Conservation (phyloP, 2,329 filamentous ascomycete species). For the Neofusicoccum ribis region DNA sequence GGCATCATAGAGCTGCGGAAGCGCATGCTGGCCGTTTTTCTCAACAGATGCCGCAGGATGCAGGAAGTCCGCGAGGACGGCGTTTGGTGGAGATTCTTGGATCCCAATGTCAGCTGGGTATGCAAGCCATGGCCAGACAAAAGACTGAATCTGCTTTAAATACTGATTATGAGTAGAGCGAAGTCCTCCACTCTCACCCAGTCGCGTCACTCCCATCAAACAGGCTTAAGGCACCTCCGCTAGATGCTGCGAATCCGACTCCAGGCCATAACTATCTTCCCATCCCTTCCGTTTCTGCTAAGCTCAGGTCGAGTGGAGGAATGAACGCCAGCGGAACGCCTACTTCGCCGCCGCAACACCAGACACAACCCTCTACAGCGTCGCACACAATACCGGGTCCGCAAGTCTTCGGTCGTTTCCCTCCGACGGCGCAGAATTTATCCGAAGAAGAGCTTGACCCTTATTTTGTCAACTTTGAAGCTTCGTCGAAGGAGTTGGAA, state of each 20-base stretch:
- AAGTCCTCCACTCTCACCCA: constrained; percentile 91
- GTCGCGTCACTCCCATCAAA: constrained; percentile 91
- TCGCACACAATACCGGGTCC: constrained; percentile 59
- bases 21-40: constrained; percentile 92
- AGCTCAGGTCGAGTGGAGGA: constrained; percentile 63
- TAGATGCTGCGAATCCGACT: constrained; percentile 90
- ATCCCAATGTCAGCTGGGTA: constrained; percentile 99
- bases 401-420: constrained; percentile 77
- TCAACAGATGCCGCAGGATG: constrained; percentile 93
- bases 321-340: constrained; percentile 54
- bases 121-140: constrained; percentile 26
- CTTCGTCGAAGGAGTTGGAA: constrained; percentile 89
- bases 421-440: constrained; percentile 71
- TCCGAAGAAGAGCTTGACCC: constrained; percentile 90
- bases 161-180: constrained; percentile 60
- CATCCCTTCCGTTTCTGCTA: constrained; percentile 80
- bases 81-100: constrained; percentile 96
- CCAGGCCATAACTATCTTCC: constrained; percentile 85
- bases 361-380: constrained; percentile 53
- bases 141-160: background rate
- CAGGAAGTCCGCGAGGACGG: constrained; percentile 88
- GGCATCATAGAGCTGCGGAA: constrained; percentile 96
- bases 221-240: constrained; percentile 88
- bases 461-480: constrained; percentile 92
- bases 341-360: constrained; percentile 53